A percentile compares a stretch with the other conserved stretches of the same genome.
Conservation (phyloP, 768 basidiomycete genomes). For the Myochromella boudieri region DNA sequence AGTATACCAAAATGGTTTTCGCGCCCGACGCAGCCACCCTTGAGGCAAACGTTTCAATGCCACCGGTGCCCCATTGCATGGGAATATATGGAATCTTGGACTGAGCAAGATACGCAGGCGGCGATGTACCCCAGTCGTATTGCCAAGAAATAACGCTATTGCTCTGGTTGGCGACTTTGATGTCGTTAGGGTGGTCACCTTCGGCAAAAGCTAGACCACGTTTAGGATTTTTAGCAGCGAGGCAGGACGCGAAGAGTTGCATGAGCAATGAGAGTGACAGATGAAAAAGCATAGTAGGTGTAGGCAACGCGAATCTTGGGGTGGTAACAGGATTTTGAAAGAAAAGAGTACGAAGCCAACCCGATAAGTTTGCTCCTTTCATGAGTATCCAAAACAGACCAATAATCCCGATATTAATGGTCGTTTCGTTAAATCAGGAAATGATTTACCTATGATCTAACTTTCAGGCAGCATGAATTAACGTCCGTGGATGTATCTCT, state of each 20-base stretch:
- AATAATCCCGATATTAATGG: neutral
- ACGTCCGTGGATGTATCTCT: no score
- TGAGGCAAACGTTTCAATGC: slow-evolving; percentile 27
- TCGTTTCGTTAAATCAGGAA: slow-evolving; percentile 2
- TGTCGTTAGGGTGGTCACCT: slow-evolving; percentile 24
- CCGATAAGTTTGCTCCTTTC: neutral
- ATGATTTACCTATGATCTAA: neutral
- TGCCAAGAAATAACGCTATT: slow-evolving; percentile 34
- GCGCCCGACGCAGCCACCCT: slow-evolving; percentile 34
- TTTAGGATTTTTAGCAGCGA: slow-evolving; percentile 32
- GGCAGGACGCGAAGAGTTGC: slow-evolving; percentile 1
- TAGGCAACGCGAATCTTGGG: neutral
- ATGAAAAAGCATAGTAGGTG: slow-evolving; percentile 8
- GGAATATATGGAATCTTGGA: slow-evolving; percentile 34
- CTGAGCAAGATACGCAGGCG: slow-evolving; percentile 27
- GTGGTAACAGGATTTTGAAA: slow-evolving; percentile 1
- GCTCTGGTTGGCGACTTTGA: slow-evolving; percentile 25
- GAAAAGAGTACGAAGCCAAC: neutral
- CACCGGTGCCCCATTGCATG: slow-evolving; percentile 36
- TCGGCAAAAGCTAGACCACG: slow-evolving; percentile 36
- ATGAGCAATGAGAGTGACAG: neutral
- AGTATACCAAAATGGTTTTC: slow-evolving; percentile 34
- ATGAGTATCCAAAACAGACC: slow-evolving; percentile 3
- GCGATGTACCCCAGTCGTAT: slow-evolving; percentile 41
- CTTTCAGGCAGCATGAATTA: neutral